Evolutionary conservation across 805 yeast genomes (phyloP).

Genomic region (Candida endomychidarum): DNA sequence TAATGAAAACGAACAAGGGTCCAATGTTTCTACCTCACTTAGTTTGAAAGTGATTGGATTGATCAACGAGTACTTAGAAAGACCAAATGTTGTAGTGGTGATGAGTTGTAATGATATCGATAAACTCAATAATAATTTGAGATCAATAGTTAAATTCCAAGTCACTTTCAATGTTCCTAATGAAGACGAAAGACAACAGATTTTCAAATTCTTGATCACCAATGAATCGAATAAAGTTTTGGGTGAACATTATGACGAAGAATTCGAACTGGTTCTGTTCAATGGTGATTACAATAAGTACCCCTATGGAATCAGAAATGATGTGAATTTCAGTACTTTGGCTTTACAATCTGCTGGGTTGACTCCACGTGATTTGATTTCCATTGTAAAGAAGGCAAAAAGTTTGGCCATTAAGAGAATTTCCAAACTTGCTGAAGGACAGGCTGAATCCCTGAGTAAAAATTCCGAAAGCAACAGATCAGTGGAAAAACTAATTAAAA

Average conservation of each 20-base stretch:
- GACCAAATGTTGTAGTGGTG: constrained; percentile 46
- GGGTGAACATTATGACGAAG: constrained; percentile 3
- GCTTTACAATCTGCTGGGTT: constrained; percentile 91
- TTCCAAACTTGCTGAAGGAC: constrained; percentile 29
- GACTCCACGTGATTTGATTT: constrained; percentile 75
- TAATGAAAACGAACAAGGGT: constrained; percentile 55
- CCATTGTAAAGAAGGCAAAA: constrained; percentile 69
- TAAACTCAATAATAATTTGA: constrained; percentile 59
- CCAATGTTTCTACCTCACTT: constrained; percentile 41
- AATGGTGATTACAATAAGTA: constrained; percentile 15
- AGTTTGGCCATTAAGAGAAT: constrained; percentile 53
- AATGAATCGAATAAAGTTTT: constrained; percentile 17
- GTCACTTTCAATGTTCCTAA: constrained; percentile 73
- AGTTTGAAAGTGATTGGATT: constrained; percentile 56
- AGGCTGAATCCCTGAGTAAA: no score
- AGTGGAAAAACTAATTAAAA: constrained; percentile 29
- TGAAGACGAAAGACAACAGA: constrained; percentile 67
- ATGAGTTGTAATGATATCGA: constrained; percentile 75
- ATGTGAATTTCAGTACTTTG: constrained; percentile 55
- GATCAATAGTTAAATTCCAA: constrained; percentile 75
- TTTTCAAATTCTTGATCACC: constrained; percentile 53
- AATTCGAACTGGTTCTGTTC: constrained; percentile 21
- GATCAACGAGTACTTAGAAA: constrained; percentile 52
- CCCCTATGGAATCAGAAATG: constrained; percentile 29
- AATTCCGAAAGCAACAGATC: constrained; percentile 9